Evolutionary conservation across 2,329 filamentous ascomycete species (phyloP), one percentile per base, ranked within the genome.

Genomic region (Aspergillus melleus): DNA sequence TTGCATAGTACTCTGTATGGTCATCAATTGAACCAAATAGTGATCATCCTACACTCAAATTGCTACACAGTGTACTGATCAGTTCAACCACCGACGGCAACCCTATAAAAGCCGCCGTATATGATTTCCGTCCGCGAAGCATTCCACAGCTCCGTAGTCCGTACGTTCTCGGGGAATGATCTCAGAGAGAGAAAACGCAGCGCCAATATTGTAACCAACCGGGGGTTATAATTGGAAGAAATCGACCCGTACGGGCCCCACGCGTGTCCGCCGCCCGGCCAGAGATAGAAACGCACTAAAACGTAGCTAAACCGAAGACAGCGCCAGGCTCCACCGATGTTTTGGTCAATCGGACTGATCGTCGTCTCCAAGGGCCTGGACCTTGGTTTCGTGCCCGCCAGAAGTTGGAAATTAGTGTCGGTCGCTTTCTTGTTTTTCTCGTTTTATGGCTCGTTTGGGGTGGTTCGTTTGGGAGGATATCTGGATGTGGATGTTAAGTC

Each of bases 341-440:
- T 62, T 61, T 57, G 60, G 54, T 59, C 32, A 49, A 60, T 54
- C 54, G 44, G 54, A 52, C 49, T 55, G 57, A 59, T 59, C 59
- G 51, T 57, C 55, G 36, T 49, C 51, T 29, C 52, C 26, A 55
- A 58, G 44, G 57, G 57, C 19, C 53, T 57, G 57, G 60, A 62
- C 57, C 57, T 42, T 53, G 49, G 49, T 46, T 61, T 46, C 8
- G 10, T 22, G 19, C 8, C 32, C 32, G 11, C 14, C 32, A 47
- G 44, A 47, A 20, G 44, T 20, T 47, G 44, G 44, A 47, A 47
- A 47, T 47, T 24, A 47, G 22, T n/a, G 44, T 14, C 44, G 44
- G 19, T 47, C 19, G 44, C 19, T 42, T 52, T 22, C 36, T 57
- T 36, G 36, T 52, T 52, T 24, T 39, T 29, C 20, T 9, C 26